Percentiles rank a stretch among this genome's conserved stretches.
Evolutionary conservation across 768 basidiomycete species (phyloP).

Genomic region (Cystobasidium ongulense): DNA sequence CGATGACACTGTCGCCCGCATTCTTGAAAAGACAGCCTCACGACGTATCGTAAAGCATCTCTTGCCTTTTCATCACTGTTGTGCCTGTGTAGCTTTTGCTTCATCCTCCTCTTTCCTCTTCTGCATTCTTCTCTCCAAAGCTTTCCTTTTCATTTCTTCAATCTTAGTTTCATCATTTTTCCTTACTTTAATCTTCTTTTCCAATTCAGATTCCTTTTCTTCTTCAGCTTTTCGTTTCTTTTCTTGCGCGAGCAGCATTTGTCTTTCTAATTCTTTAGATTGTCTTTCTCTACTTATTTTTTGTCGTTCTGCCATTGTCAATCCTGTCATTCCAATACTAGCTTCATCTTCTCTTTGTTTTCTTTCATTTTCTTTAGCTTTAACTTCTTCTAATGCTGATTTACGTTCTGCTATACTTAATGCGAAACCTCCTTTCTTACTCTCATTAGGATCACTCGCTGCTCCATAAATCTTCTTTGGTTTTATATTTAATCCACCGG

Average conservation of each 20-base stretch:
- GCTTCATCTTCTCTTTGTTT: not conserved
- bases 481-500: constrained; percentile 86
- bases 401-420: constrained; percentile 32
- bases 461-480: constrained; percentile 45
- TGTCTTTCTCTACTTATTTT: constrained; percentile 78
- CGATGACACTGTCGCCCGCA: too few species aligned
- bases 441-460: not conserved
- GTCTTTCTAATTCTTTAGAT: constrained; percentile 63
- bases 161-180: constrained; percentile 64
- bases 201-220: constrained; percentile 55
- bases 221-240: constrained; percentile 55
- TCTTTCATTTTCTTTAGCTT: constrained; percentile 35
- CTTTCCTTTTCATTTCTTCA: constrained; percentile 68
- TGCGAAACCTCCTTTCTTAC: constrained; percentile 39
- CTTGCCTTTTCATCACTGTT: not conserved
- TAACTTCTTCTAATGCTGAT: constrained; percentile 3
- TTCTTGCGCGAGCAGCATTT: constrained; percentile 67
- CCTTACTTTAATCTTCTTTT: constrained; percentile 54
- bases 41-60: too few species aligned
- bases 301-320: constrained; percentile 40
- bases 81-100: not conserved
- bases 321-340: constrained; percentile 10
- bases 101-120: constrained; percentile 30
- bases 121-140: constrained; percentile 52
- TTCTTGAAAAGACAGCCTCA: too few species aligned